Conservation (phyloP, 306 rosid genomes). For the Prunus mongolica region DNA sequence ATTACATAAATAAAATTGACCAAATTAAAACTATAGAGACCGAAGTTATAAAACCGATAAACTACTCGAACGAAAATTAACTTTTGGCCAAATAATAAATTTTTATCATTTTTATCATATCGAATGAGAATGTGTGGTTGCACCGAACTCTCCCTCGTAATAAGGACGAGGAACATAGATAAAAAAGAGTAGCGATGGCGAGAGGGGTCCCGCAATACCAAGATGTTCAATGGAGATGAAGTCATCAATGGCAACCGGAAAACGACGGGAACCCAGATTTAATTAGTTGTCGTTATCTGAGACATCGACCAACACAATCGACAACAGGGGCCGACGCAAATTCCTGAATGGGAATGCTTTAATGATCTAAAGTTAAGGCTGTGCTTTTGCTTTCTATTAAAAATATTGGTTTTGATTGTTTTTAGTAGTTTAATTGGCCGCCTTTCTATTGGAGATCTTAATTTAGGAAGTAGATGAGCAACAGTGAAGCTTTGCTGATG, state of each 20-base stretch:
- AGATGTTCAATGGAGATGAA: too few relatives aligned
- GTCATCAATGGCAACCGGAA: not conserved
- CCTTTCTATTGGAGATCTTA: not conserved
- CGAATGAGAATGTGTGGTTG: too few relatives aligned
- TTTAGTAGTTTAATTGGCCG: not conserved
- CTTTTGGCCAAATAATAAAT: too few relatives aligned
- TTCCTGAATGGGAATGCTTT: not conserved
- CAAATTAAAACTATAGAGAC: too few relatives aligned
- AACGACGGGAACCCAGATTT: not conserved
- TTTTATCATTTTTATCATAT: too few relatives aligned
- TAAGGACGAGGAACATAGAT: too few relatives aligned
- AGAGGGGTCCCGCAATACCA: not conserved
- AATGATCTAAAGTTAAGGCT: not conserved
- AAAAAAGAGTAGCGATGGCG: not conserved
- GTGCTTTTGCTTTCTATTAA: not conserved
- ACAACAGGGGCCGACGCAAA: too few relatives aligned
- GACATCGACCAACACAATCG: too few relatives aligned
- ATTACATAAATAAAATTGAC: too few relatives aligned
- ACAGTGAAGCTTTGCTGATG: not conserved
- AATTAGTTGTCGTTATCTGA: not conserved
- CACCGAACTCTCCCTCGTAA: too few relatives aligned
- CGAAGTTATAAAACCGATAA: too few relatives aligned
- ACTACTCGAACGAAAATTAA: too few relatives aligned
- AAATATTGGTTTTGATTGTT: not conserved
- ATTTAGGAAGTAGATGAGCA: not conserved